phyloP scores from a whole-genome alignment of 208 protist genomes.

The Leishmania guyanensis region DNA sequence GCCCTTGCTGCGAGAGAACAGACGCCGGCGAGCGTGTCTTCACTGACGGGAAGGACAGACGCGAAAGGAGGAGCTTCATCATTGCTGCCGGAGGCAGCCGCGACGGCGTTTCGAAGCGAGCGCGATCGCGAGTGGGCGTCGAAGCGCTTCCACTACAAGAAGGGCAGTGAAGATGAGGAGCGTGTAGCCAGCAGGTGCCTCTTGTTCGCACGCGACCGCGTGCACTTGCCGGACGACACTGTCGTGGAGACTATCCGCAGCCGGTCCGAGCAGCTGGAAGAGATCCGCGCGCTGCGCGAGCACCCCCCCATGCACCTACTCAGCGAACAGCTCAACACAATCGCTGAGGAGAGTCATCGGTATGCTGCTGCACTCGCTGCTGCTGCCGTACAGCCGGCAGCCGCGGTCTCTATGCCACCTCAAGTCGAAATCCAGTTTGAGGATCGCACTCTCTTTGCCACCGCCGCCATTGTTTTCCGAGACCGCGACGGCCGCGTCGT shows the following conservation, averaged over 20 bases:
- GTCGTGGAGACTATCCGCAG: constrained; percentile 43
- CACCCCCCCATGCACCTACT: constrained; percentile 67
- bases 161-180: constrained; percentile 43
- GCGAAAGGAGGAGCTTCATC: background rate
- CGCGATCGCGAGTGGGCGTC: constrained; percentile 37
- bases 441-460: constrained; percentile 53
- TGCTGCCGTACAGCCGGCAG: background rate
- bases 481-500: constrained; percentile 23
- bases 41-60: background rate
- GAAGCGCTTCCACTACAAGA: constrained; percentile 29
- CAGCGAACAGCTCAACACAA: constrained; percentile 44
- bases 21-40: background rate
- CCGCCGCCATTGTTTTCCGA: constrained; percentile 40
- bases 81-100: background rate
- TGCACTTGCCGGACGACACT: constrained; percentile 33
- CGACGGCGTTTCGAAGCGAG: constrained; percentile 13
- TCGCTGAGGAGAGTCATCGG: constrained; percentile 25
- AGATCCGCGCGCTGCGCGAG: constrained; percentile 31
- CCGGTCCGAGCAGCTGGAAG: constrained; percentile 25
- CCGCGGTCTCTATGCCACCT: background rate
- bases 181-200: constrained; percentile 44
- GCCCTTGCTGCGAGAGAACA: background rate
- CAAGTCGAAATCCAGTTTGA: constrained; percentile 51
- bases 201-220: constrained; percentile 57
- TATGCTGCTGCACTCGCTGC: background rate